phyloP scores from a whole-genome alignment of 495 filamentous ascomycete species.

The Penicillium chermesinum region DNA sequence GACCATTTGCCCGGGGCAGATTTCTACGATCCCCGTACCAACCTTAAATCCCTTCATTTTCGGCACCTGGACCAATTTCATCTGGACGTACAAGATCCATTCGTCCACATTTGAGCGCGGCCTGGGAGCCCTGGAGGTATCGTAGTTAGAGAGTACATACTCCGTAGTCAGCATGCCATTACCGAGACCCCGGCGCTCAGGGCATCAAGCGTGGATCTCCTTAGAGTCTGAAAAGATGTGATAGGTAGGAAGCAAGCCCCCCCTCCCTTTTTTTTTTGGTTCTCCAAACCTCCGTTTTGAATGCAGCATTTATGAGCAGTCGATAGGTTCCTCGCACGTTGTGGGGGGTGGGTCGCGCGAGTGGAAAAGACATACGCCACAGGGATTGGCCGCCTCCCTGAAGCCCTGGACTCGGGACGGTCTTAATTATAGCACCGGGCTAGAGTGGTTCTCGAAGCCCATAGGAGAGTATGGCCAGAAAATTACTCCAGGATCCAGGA shows the following conservation, averaged over 20 bases:
- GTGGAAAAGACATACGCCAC: constrained; percentile 14
- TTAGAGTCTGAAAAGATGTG: not conserved
- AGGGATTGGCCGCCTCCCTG: constrained; percentile 15
- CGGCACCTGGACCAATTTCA: too few relatives aligned
- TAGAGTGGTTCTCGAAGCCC: constrained; percentile 9
- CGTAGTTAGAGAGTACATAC: too few relatives aligned
- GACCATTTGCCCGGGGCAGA: too few relatives aligned
- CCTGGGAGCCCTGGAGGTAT: too few relatives aligned
- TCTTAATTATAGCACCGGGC: constrained; percentile 6
- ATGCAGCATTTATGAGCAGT: too few relatives aligned
- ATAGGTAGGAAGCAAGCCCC: not conserved
- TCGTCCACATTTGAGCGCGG: not conserved
- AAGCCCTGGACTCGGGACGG: constrained; percentile 6
- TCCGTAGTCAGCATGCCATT: constrained; percentile 5
- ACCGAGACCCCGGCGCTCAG: not conserved
- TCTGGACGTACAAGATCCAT: not conserved
- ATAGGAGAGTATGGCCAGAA: not conserved
- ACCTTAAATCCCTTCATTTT: too few relatives aligned
- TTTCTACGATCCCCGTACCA: too few relatives aligned
- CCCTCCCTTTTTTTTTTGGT: constrained; percentile 3
- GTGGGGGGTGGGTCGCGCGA: constrained; percentile 26
- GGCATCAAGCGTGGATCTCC: not conserved
- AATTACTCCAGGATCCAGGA: not conserved
- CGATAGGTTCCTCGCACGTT: constrained; percentile 22
- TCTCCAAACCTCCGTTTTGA: not conserved